Evolutionary conservation across 768 basidiomycete species (phyloP).

Genomic region (Russula lepida): DNA sequence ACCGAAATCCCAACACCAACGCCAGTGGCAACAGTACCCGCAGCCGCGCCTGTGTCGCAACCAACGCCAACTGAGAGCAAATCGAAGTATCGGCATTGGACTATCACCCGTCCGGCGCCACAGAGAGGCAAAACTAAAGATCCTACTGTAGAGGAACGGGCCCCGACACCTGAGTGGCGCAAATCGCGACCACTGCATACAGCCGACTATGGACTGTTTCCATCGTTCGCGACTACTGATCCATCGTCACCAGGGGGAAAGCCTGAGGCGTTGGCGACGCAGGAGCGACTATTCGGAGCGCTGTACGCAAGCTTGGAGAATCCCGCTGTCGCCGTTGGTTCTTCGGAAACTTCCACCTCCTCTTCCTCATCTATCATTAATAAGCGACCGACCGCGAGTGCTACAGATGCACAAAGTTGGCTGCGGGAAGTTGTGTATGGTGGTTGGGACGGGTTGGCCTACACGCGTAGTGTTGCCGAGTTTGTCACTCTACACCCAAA

Average conservation of each 20-base stretch:
- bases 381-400: constrained; percentile 21
- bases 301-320: constrained; percentile 21
- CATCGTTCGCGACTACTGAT: constrained; percentile 32
- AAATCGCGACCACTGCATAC: constrained; percentile 44
- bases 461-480: constrained; percentile 68
- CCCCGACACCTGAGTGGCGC: constrained; percentile 37
- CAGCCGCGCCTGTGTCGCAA: constrained; percentile 2
- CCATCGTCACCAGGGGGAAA: constrained; percentile 18
- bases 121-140: constrained; percentile 44
- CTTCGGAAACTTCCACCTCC: constrained; percentile 2
- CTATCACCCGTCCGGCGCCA: constrained; percentile 42
- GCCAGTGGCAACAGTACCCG: background rate
- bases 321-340: background rate
- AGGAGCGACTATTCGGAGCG: constrained; percentile 25
- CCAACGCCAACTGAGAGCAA: constrained; percentile 2
- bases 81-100: constrained; percentile 51
- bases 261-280: constrained; percentile 24
- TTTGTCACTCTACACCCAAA: constrained; percentile 37
- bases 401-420: constrained; percentile 55
- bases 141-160: constrained; percentile 38
- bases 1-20: constrained; percentile 23
- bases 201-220: constrained; percentile 56
- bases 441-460: constrained; percentile 67
- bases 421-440: constrained; percentile 71
- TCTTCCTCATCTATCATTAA: background rate